Conservation (phyloP, 495 filamentous ascomycete species). For the Venustampulla echinocandica region DNA sequence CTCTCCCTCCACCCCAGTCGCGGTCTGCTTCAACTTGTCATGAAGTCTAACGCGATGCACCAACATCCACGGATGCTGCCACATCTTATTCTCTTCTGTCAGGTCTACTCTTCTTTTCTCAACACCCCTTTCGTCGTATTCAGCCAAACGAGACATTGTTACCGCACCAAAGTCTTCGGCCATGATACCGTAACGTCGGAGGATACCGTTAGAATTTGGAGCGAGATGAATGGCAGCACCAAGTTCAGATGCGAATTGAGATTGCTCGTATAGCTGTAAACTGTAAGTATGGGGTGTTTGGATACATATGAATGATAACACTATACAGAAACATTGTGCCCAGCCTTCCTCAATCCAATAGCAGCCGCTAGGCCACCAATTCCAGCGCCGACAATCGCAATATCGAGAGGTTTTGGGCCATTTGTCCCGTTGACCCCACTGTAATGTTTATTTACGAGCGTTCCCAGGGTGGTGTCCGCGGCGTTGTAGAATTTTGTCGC, state of each 20-base stretch:
- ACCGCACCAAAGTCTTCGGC: constrained; percentile 27
- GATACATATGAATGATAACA: constrained; percentile 35
- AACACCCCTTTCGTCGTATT: constrained; percentile 11
- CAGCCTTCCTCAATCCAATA: constrained; percentile 42
- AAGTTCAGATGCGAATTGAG: constrained; percentile 39
- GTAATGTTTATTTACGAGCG: neutral
- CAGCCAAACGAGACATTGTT: constrained; percentile 29
- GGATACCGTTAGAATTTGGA: constrained; percentile 41
- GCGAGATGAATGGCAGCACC: constrained; percentile 47
- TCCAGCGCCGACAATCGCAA: constrained; percentile 45
- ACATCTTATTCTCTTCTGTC: constrained; percentile 29
- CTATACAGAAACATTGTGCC: constrained; percentile 47
- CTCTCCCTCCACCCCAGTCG: constrained; percentile 28
- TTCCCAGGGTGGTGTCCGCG: neutral
- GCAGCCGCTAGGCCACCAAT: constrained; percentile 48
- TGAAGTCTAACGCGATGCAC: constrained; percentile 42
- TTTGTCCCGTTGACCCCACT: neutral
- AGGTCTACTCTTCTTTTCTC: constrained; percentile 24
- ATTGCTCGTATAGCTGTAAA: constrained; percentile 48
- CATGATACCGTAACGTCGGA: constrained; percentile 33
- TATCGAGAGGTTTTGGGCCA: neutral
- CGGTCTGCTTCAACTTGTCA: constrained; percentile 33
- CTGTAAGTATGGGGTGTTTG: too few species aligned
- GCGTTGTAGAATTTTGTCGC: constrained; percentile 1
- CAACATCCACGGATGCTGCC: constrained; percentile 44